Base-by-base conservation (phyloP, 1,139 yeast genomes). In the Magnusiomyces fungicola region DNA sequence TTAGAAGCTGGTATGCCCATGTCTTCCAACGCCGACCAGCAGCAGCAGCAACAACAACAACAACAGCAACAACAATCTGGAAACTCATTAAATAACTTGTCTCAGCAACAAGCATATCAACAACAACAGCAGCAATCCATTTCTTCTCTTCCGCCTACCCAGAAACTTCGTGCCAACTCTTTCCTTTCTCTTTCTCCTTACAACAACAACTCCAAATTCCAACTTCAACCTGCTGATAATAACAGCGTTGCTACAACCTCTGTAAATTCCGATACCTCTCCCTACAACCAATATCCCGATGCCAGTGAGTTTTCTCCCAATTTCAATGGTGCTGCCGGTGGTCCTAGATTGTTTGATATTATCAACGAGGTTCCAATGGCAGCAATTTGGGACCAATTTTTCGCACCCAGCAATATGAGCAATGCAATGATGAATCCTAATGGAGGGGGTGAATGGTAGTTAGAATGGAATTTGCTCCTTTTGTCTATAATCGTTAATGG, bases 371-470 rank as follows among this genome's bases (percentile, higher is more conserved):
- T 81, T 44, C 86, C 90, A 1, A 73, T 78, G 24, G 86, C 83
- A 43, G 73, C 83, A 33, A 80, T 83, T 44, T 84, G 92, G 92
- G 90, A 81, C 56, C 89, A 83, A 58, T 82, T 80, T 56, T 82
- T 83, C 50, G 54, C 48, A 4, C 54, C 53, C 10, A 9, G 30
- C 10, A 39, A 32, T 29, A 37, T 19, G 23, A 33, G 45, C 7
- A 27, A 22, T 23, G 44, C n/a, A 10, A 30, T 42, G 38, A 32
- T 42, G 38, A 42, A 42, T 42, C 45, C 37, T 12, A 22, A 32
- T 42, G 43, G 32, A n/a, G n/a, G n/a, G n/a, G 43, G 32, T 23
- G 29, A 27, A 27, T 27, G 32, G 32, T 16, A 39, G 21, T 16
- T 21, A 21, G 6, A 10, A 16, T 12, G 38, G n/a, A 21, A 18